Evolutionary conservation across 768 basidiomycete genomes (phyloP).

Genomic region (Auriculariales sp.): DNA sequence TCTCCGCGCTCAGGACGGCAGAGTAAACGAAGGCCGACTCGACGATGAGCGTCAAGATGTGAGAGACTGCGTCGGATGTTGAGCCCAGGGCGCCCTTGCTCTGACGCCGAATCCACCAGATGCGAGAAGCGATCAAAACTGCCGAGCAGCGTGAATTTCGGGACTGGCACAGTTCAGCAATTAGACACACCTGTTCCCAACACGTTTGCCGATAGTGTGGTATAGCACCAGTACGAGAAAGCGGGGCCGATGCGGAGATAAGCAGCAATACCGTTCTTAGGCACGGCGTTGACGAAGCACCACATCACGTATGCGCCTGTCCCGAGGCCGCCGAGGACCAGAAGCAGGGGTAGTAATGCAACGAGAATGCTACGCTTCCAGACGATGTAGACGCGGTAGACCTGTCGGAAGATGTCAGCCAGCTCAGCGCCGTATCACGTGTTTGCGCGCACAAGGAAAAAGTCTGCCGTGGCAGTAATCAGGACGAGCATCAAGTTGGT

Average conservation of each 20-base stretch:
- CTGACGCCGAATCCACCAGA: background rate
- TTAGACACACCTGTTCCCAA: background rate
- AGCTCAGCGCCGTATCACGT: background rate
- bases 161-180: background rate
- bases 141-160: background rate
- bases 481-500: background rate
- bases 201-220: background rate
- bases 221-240: background rate
- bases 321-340: conserved; percentile 19
- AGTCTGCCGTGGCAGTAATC: background rate
- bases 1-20: background rate
- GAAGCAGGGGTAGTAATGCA: conserved; percentile 15
- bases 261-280: background rate
- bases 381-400: conserved; percentile 21
- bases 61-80: background rate
- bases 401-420: conserved; percentile 6
- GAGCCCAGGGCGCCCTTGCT: background rate
- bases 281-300: background rate
- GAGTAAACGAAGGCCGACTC: background rate
- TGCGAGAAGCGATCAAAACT: background rate
- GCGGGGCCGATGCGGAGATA: background rate
- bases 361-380: conserved; percentile 19
- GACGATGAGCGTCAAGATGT: background rate
- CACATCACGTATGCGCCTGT: conserved; percentile 2
- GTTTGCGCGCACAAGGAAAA: background rate